Conservation (phyloP, 2,329 filamentous ascomycete genomes). For the Botrytis medusae region DNA sequence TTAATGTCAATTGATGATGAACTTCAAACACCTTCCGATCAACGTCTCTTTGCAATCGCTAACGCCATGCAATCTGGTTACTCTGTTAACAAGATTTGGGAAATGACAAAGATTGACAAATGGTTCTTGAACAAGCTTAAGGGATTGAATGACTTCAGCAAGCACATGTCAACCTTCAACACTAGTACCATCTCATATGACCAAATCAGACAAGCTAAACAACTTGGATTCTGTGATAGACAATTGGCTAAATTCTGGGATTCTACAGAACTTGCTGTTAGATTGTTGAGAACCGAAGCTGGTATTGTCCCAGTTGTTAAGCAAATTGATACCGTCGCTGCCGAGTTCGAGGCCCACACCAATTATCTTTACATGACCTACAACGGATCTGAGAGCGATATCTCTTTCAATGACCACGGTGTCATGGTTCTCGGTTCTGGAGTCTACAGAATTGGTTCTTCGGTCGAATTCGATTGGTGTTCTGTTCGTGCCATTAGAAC, state of each 20-base stretch:
- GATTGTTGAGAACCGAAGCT: slow-evolving; percentile 79
- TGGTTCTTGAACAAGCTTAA: slow-evolving; percentile 99
- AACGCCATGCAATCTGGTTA: slow-evolving; percentile 99
- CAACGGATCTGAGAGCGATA: slow-evolving; percentile 91
- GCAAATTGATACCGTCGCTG: slow-evolving; percentile 96
- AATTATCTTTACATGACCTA: slow-evolving; percentile 97
- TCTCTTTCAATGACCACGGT: slow-evolving; percentile 90
- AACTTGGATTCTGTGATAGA: slow-evolving; percentile 94
- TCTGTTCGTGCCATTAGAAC: slow-evolving; percentile 86
- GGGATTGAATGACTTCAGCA: slow-evolving; percentile 80
- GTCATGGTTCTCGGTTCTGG: slow-evolving; percentile 87
- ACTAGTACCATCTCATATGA: slow-evolving; percentile 79
- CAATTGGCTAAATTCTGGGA: slow-evolving; percentile 88
- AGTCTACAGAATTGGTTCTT: slow-evolving; percentile 96
- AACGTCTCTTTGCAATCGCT: slow-evolving; percentile 94
- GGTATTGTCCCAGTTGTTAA: slow-evolving; percentile 95
- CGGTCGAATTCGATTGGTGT: slow-evolving; percentile 99
- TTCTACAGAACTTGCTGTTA: slow-evolving; percentile 85
- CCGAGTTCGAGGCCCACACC: slow-evolving; percentile 91
- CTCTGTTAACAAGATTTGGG: slow-evolving; percentile 88
- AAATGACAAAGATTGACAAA: slow-evolving; percentile 97
- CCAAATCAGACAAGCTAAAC: slow-evolving; percentile 87
- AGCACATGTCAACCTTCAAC: slow-evolving; percentile 16
- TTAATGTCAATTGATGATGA: slow-evolving; percentile 86
- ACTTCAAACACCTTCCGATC: slow-evolving; percentile 89